Conservation (phyloP, 306 rosid genomes). For the Medicago truncatula region MtrunA17r5.0-ANR NC_053047.1:12584501-12585000, state of each 20-base stretch:
- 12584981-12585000: conserved; percentile 43
- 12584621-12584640: conserved; percentile 66
- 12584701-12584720: conserved; percentile 71
- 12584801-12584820: conserved; percentile 65
- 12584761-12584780: conserved; percentile 41
- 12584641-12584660: conserved; percentile 67
- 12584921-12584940: conserved; percentile 46
- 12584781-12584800: conserved; percentile 69
- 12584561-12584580: conserved; percentile 65
- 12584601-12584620: conserved; percentile 69
- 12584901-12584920: conserved; percentile 32
- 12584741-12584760: conserved; percentile 68
- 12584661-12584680: conserved; percentile 61
- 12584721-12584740: conserved; percentile 68
- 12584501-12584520: neutral
- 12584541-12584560: conserved; percentile 69
- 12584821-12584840: no score
- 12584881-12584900: no score
- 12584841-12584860: no score
- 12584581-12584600: conserved; percentile 59
- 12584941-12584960: conserved; percentile 49
- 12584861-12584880: no score
- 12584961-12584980: conserved; percentile 62
- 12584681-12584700: conserved; percentile 59
- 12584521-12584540: conserved; percentile 64